Evolutionary conservation across 345 rosid genomes (phyloP).

Genomic region (Eucalyptus marginata): DNA sequence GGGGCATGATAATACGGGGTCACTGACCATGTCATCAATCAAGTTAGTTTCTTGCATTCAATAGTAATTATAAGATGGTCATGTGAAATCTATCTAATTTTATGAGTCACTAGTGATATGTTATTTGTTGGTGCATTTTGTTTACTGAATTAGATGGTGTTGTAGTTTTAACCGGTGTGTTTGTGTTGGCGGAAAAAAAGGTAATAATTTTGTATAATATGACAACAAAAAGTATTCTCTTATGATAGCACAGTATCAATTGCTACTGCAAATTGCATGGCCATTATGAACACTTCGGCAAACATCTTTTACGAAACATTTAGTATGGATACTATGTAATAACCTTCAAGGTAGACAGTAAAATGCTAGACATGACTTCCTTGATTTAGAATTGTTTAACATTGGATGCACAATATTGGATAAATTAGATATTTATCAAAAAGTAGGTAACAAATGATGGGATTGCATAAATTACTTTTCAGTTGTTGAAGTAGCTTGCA

Average conservation of each 20-base stretch:
- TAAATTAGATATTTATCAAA: neutral
- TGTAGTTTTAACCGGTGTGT: conserved; percentile 79
- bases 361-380: neutral
- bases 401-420: neutral
- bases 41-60: no score
- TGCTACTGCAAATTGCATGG: neutral
- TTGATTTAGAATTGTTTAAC: neutral
- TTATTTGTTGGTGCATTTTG: no score
- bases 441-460: neutral
- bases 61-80: no score
- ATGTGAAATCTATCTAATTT: no score
- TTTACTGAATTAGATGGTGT: neutral
- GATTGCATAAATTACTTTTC: neutral
- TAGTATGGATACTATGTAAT: neutral
- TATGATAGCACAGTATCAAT: neutral
- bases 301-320: neutral
- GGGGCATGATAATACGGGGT: no score
- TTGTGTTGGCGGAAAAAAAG: conserved; percentile 90
- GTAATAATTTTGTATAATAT: conserved; percentile 5
- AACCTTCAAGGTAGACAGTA: neutral
- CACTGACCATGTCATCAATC: no score
- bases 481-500: neutral
- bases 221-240: neutral
- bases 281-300: neutral
- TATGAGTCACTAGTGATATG: no score